phyloP scores from a whole-genome alignment of 306 rosid genomes.

The Acacia confusa region DNA sequence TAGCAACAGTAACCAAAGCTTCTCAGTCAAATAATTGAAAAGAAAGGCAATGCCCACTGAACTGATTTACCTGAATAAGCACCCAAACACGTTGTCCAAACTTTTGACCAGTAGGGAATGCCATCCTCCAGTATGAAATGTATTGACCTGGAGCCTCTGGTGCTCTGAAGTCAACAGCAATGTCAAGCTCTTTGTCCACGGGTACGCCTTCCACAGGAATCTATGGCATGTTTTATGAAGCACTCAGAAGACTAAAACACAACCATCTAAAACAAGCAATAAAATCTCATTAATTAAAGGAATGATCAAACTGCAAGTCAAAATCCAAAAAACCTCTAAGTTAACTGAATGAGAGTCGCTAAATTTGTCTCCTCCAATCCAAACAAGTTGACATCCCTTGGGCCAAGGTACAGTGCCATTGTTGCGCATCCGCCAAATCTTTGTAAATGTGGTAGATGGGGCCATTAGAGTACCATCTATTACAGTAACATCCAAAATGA shows the following conservation, averaged over 20 bases:
- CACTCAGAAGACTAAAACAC: constrained; percentile 19
- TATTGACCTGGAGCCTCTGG: constrained; percentile 75
- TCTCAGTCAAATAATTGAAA: background rate
- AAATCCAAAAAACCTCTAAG: constrained; percentile 59
- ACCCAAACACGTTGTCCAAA: constrained; percentile 98
- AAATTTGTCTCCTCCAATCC: constrained; percentile 75
- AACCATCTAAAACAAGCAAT: constrained; percentile 13
- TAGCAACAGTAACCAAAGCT: background rate
- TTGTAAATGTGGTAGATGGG: constrained; percentile 79
- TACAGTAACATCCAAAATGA: constrained; percentile 77
- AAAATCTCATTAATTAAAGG: background rate
- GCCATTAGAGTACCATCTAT: constrained; percentile 80
- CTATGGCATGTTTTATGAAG: constrained; percentile 43
- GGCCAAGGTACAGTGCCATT: constrained; percentile 74
- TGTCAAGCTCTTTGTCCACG: constrained; percentile 57
- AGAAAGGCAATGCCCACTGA: background rate
- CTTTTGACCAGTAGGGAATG: constrained; percentile 65
- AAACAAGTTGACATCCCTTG: constrained; percentile 67
- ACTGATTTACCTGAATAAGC: constrained; percentile 61
- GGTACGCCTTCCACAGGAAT: constrained; percentile 59
- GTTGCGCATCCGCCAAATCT: constrained; percentile 93
- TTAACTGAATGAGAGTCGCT: constrained; percentile 41
- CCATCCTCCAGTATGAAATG: constrained; percentile 84
- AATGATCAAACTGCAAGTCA: constrained; percentile 17
- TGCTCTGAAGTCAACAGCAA: constrained; percentile 82